These are phyloP conservation scores for Penicillium coprophilum DNA, from an alignment of 495 filamentous ascomycete genomes.

Conservation along the genomic window DNA sequence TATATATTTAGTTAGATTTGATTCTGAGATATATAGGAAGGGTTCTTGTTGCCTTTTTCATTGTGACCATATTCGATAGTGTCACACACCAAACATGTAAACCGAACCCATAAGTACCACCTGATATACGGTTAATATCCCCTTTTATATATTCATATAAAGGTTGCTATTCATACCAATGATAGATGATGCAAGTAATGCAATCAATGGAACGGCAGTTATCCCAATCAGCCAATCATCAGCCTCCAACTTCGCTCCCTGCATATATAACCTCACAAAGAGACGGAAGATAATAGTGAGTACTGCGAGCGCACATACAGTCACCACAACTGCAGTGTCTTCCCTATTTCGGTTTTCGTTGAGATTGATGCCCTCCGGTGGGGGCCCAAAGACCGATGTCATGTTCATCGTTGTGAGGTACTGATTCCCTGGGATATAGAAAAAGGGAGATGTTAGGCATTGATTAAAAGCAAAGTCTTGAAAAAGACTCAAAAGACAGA, in stretches of 20 bases:
- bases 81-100: constrained; percentile 21
- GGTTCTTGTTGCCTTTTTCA: constrained; percentile 13
- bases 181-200: background rate
- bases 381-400: constrained; percentile 11
- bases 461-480: no score
- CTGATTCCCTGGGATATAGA: background rate
- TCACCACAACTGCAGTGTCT: constrained; percentile 16
- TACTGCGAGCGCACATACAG: constrained; percentile 9
- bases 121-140: constrained; percentile 1
- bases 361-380: constrained; percentile 18
- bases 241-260: constrained; percentile 2
- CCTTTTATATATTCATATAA: no score
- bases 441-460: no score
- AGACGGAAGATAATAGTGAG: background rate
- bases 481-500: background rate
- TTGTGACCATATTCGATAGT: constrained; percentile 7
- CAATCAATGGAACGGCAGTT: constrained; percentile 1
- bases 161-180: no score
- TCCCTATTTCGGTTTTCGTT: constrained; percentile 1
- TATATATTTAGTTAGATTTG: background rate
- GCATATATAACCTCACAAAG: constrained; percentile 9
- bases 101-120: constrained; percentile 19
- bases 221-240: constrained; percentile 20
- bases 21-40: background rate
- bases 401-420: constrained; percentile 1